phyloP scores from a whole-genome alignment of 768 basidiomycete species.

The Suillus hirtellus region DNA sequence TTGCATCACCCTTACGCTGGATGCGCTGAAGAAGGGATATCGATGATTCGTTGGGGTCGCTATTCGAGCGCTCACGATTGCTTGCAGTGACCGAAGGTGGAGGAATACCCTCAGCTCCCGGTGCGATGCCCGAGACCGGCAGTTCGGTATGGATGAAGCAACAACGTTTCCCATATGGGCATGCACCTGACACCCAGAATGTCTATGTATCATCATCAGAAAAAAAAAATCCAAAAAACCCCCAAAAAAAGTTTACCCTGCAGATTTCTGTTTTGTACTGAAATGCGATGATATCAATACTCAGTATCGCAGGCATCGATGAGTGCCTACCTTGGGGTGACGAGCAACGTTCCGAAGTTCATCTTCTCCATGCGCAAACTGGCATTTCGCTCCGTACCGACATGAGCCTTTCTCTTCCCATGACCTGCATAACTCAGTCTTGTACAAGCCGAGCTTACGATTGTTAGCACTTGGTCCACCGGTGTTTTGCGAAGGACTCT shows the following conservation, averaged over 20 bases:
- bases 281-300: slow-evolving; percentile 12
- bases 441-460: slow-evolving; percentile 86
- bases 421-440: slow-evolving; percentile 86
- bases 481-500: slow-evolving; percentile 28
- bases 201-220: slow-evolving; percentile 48
- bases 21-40: slow-evolving; percentile 79
- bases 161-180: slow-evolving; percentile 89
- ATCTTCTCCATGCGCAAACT: slow-evolving; percentile 91
- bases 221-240: background rate
- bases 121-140: slow-evolving; percentile 60
- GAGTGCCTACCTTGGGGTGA: slow-evolving; percentile 75
- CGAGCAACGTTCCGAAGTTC: slow-evolving; percentile 82
- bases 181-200: slow-evolving; percentile 93
- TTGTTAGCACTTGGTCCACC: slow-evolving; percentile 88
- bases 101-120: slow-evolving; percentile 52
- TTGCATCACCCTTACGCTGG: slow-evolving; percentile 62
- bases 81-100: slow-evolving; percentile 52
- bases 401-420: slow-evolving; percentile 92
- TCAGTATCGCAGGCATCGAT: slow-evolving; percentile 2
- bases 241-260: slow-evolving; percentile 51
- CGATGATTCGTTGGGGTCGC: slow-evolving; percentile 73
- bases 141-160: slow-evolving; percentile 93
- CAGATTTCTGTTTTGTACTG: slow-evolving; percentile 96
- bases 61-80: slow-evolving; percentile 71
- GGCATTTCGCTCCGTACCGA: slow-evolving; percentile 85